Percentiles rank a stretch among this genome's conserved stretches.
phyloP scores from a whole-genome alignment of 495 filamentous ascomycete genomes.

The Aspergillus baeticus region DNA sequence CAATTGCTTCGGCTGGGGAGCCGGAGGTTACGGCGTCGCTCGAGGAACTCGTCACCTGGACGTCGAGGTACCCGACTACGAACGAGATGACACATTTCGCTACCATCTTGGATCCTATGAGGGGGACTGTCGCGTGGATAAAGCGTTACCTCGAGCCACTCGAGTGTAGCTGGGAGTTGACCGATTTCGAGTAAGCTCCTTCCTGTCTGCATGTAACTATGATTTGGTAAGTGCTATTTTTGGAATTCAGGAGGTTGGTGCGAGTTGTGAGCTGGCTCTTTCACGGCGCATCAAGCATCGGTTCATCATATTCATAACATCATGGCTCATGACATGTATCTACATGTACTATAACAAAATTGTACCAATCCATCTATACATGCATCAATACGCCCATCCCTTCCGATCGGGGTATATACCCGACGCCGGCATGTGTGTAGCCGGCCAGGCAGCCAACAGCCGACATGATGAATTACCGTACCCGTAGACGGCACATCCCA shows the following conservation, averaged over 20 bases:
- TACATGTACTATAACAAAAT: neutral
- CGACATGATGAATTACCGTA: too few species aligned
- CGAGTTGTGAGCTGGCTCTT: neutral
- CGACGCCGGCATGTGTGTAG: too few species aligned
- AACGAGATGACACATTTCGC: conserved; percentile 57
- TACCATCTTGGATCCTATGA: conserved; percentile 48
- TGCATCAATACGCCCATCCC: too few species aligned
- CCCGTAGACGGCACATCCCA: too few species aligned
- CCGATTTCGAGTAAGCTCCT: neutral
- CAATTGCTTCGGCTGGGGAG: neutral
- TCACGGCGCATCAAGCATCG: too few species aligned
- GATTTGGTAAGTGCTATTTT: neutral
- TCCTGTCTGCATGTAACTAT: neutral
- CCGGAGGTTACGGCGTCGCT: conserved; percentile 24
- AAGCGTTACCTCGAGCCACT: conserved; percentile 21
- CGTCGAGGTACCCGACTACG: conserved; percentile 44
- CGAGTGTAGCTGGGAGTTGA: neutral
- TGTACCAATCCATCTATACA: neutral
- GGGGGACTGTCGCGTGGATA: conserved; percentile 45
- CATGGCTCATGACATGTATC: neutral
- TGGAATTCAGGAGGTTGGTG: too few species aligned
- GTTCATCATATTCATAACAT: neutral
- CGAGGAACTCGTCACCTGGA: conserved; percentile 39
- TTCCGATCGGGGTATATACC: too few species aligned
- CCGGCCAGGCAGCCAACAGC: too few species aligned